Conservation (phyloP, 2,329 filamentous ascomycete species). For the Colletotrichum zoysiae region DNA sequence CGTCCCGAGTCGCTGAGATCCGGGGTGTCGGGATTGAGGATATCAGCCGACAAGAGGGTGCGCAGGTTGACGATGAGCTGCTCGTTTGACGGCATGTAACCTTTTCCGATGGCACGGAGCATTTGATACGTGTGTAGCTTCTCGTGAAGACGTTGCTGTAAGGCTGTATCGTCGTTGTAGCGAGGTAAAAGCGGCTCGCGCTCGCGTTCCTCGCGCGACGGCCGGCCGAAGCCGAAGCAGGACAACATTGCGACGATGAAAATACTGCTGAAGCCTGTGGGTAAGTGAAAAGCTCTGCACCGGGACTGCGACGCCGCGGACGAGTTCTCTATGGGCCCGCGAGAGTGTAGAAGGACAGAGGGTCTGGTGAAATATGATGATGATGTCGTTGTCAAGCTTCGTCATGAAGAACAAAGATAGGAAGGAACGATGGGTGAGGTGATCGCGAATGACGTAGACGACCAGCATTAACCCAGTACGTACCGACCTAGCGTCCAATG, state of each 20-base stretch:
- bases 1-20: slow-evolving; percentile 84
- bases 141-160: slow-evolving; percentile 83
- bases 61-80: slow-evolving; percentile 85
- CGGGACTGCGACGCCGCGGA: too few relatives aligned
- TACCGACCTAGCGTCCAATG: neutral
- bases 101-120: slow-evolving; percentile 82
- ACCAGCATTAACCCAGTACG: neutral
- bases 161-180: slow-evolving; percentile 83
- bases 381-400: slow-evolving; percentile 23
- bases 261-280: neutral
- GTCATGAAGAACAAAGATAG: neutral
- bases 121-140: slow-evolving; percentile 97
- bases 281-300: too few relatives aligned
- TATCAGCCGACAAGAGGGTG: slow-evolving; percentile 80
- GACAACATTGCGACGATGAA: slow-evolving; percentile 62
- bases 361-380: neutral
- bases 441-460: slow-evolving; percentile 31
- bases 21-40: slow-evolving; percentile 79
- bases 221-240: slow-evolving; percentile 72
- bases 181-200: slow-evolving; percentile 84
- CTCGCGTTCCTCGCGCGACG: slow-evolving; percentile 65
- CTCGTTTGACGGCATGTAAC: slow-evolving; percentile 93
- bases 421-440: slow-evolving; percentile 20
- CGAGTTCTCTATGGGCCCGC: neutral
- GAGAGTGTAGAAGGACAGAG: neutral